Evolutionary conservation across 2,329 filamentous ascomycete genomes (phyloP), one percentile per base, ranked within the genome.

Genomic region (Lasiodiplodia sp.): DNA sequence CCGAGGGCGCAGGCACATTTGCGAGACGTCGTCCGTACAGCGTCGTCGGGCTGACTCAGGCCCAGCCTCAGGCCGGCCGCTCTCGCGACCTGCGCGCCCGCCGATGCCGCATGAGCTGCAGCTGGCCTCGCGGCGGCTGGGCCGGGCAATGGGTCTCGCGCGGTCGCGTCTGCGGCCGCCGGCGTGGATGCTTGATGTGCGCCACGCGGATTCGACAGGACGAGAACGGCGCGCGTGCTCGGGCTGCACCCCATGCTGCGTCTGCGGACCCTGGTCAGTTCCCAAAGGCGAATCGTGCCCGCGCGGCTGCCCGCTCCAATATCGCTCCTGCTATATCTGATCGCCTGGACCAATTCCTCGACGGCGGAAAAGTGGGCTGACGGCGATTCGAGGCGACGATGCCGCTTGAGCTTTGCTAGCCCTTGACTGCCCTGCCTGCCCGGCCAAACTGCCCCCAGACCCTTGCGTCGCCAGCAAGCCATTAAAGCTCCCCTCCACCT

Each of bases 401-500:
- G 55, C 55, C 55, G 57, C 57, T 62, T 31, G 38, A 44, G 47
- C 60, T 47, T 63, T 44, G 38, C n/a, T 31, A n/a, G 60, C 60
- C 60, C 60, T 64, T 64, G 60, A 63, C 58, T 63, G 40, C 58
- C 58, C 40, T 63, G 58, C 14, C 47, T 64, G 60, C 60, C 60
- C 60, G 60, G 18, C 47, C 60, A 12, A 21, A 51, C 18, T 51
- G 58, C 58, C 60, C 60, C 60, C 60, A 34, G 60, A 64, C 60
- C 60, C 60, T 64, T 64, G 60, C 60, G 47, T 64, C 60, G 23
- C 25, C 44, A 14, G 60, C 60, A 49, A 25, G 58, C 60, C 60
- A 64, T 64, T 64, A 64, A 64, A 64, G 60, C 65, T 67, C 10
- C 38, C 28, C 53, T 58, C 65, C 55, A 58, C 65, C 65, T 67